Conservation (phyloP, 805 yeast species). For the Saccharomyces jurei region DNA sequence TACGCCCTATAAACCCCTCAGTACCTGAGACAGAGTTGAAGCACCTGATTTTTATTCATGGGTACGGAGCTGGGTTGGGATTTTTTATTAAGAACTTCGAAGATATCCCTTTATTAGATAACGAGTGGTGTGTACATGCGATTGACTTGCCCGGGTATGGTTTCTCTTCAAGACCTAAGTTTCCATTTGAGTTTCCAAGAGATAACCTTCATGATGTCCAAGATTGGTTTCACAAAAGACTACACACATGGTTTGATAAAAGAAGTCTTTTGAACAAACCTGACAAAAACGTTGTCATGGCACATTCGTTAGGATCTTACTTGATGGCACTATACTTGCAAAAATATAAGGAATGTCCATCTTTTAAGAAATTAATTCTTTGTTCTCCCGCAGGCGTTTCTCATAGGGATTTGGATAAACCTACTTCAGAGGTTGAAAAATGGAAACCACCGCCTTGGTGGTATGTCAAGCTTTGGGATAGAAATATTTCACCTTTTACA, state of each 20-base stretch:
- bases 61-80: conserved; percentile 92
- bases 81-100: conserved; percentile 72
- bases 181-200: conserved; percentile 33
- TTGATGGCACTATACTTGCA: conserved; percentile 61
- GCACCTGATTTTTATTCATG: conserved; percentile 75
- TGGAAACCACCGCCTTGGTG: conserved; percentile 51
- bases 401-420: conserved; percentile 34
- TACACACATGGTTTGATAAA: conserved; percentile 35
- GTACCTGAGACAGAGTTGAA: conserved; percentile 15
- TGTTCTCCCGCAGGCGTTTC: conserved; percentile 84
- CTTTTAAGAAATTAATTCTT: conserved; percentile 61
- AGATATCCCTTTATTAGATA: conserved; percentile 33
- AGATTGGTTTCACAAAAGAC: conserved; percentile 42
- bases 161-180: conserved; percentile 72
- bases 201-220: conserved; percentile 24
- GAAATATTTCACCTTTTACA: conserved; percentile 76
- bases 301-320: conserved; percentile 94
- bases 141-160: conserved; percentile 90
- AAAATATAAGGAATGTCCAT: conserved; percentile 37
- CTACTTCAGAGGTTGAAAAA: conserved; percentile 21
- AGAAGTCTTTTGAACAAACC: conserved; percentile 17
- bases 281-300: conserved; percentile 50
- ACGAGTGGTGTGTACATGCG: conserved; percentile 71
- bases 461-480: conserved; percentile 78
- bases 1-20: conserved; percentile 41